These are phyloP conservation scores for Sanghuangporus weigelae DNA, from an alignment of 1,284 basidiomycete species.

Conservation along the genomic window DNA sequence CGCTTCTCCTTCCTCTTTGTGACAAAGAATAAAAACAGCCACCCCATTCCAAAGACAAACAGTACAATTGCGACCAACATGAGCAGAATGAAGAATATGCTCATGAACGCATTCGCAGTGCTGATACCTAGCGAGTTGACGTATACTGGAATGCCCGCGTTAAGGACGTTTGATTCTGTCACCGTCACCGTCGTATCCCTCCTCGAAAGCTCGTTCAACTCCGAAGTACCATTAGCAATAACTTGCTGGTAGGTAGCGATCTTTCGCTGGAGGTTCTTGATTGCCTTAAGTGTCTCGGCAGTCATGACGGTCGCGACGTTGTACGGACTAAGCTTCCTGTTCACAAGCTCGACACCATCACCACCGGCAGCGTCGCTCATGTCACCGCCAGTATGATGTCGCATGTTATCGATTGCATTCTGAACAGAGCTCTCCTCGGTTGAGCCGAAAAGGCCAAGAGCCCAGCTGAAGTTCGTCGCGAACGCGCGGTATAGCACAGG, in stretches of 20 bases:
- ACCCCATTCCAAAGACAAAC: constrained; percentile 48
- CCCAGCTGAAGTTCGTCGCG: constrained; percentile 86
- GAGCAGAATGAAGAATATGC: constrained; percentile 67
- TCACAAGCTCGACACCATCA: constrained; percentile 67
- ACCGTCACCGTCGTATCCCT: constrained; percentile 65
- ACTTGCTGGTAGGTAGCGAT: constrained; percentile 10
- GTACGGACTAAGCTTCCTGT: constrained; percentile 75
- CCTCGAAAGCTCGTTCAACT: constrained; percentile 7
- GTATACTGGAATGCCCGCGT: constrained; percentile 79
- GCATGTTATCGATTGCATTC: constrained; percentile 75
- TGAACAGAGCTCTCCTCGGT: constrained; percentile 58
- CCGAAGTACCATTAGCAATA: constrained; percentile 1
- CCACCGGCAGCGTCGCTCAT: constrained; percentile 51
- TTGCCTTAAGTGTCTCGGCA: neutral
- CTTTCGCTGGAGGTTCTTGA: constrained; percentile 5
- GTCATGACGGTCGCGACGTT: constrained; percentile 35
- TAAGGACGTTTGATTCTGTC: constrained; percentile 56
- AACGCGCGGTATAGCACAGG: constrained; percentile 79
- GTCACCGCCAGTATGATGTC: constrained; percentile 75
- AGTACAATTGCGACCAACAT: constrained; percentile 56
- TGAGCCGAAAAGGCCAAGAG: constrained; percentile 74
- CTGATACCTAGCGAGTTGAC: constrained; percentile 70
- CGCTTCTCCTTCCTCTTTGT: constrained; percentile 23
- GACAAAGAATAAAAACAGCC: constrained; percentile 35
- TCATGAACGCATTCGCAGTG: constrained; percentile 81